phyloP scores from a whole-genome alignment of 2,329 filamentous ascomycete species.

The Aschersonia sp. region DNA sequence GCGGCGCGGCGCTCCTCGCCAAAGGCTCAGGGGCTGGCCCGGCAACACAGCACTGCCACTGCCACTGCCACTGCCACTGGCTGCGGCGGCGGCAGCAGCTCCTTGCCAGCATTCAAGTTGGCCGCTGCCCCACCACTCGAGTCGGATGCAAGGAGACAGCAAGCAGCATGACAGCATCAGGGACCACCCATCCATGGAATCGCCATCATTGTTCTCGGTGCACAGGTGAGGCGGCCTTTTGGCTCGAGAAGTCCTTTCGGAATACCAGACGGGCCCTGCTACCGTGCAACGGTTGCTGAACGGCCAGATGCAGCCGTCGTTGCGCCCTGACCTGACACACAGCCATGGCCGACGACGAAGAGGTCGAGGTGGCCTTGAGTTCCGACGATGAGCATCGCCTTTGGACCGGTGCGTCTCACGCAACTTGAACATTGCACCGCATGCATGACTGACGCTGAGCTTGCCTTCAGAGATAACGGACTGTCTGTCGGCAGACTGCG shows the following conservation, averaged over 20 bases:
- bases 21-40: too few species aligned
- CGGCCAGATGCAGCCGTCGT: constrained; percentile 21
- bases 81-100: neutral
- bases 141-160: neutral
- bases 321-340: constrained; percentile 12
- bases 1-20: too few species aligned
- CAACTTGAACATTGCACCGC: neutral
- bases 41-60: too few species aligned
- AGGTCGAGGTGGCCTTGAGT: constrained; percentile 33
- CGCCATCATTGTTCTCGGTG: neutral
- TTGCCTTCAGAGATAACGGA: constrained; percentile 27
- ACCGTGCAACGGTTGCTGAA: neutral
- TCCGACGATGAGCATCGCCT: constrained; percentile 75
- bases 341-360: constrained; percentile 48
- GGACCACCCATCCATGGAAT: neutral
- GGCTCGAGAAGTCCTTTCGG: too few species aligned
- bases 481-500: constrained; percentile 31
- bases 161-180: neutral
- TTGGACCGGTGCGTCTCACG: constrained; percentile 57
- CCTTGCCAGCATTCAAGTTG: neutral
- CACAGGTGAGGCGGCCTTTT: too few species aligned
- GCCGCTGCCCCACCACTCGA: neutral
- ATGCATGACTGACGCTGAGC: neutral
- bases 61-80: neutral
- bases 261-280: neutral